Base-by-base conservation (phyloP, 106 monocot genomes). In the Dioscorea dumetorum region DNA sequence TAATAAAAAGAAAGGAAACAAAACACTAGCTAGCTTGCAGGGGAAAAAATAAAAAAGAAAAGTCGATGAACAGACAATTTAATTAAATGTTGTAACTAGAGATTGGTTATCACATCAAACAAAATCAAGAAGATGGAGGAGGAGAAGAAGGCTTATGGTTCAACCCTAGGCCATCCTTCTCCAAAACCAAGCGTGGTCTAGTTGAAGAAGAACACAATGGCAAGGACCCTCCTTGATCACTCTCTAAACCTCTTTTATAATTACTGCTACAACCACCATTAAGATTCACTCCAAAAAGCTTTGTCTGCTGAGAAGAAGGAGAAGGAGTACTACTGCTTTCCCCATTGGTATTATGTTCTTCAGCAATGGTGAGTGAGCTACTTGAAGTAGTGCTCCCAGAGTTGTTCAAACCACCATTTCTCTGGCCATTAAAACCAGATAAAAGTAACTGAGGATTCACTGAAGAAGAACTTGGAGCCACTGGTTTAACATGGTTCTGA, bases 301-400 rank as follows among this genome's bases (percentile, higher is more conserved):
- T 89, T 0, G 41, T 6, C 41, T 41, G 41, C 41, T 41, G 41
- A 41, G 41, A 10, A 28, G 28, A 28, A n/a, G 78, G 74, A 33
- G 35, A 28, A 24, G 60, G 50, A 28, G 28, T 28, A 4, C 73
- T 62, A 56, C 63, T 73, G 32, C 75, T 68, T 63, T 78, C 81
- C 11, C 51, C 75, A 22, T 62, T 70, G 58, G 12, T 72, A 57
- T 34, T 56, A 35, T 48, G 80, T 53, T 91, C 95, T 28, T 97
- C 95, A n/a, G 82, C 95, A 23, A 97, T 84, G 62, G 95, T 97
- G 59, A 97, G 76, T 2, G 95, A 97, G 70, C 95, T 97, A 50
- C 95, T 89, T 2, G 95, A 97, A 3, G 95, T 97, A 14, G 82
- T 77, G 70, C 91, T 97, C 24, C 87, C 85, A 23, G 77, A 81